These are phyloP conservation scores for Vittaforma corneae DNA, from an alignment of 371 early-diverging fungal species.

Conservation along the genomic window DNA sequence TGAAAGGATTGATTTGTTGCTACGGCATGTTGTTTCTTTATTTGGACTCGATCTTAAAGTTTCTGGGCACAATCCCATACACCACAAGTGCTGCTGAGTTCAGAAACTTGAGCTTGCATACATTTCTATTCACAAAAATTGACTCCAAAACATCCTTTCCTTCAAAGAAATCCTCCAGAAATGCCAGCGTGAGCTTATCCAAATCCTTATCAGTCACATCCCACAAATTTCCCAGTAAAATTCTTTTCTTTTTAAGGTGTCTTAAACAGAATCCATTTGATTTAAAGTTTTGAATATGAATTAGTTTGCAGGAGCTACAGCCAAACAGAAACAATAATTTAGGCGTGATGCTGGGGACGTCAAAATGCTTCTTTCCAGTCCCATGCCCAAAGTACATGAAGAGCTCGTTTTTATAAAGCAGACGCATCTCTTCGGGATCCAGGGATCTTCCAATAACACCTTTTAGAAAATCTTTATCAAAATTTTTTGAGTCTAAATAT, in stretches of 20 bases:
- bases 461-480: background rate
- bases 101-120: conserved; percentile 68
- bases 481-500: conserved; percentile 5
- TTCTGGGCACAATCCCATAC: conserved; percentile 68
- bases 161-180: conserved; percentile 55
- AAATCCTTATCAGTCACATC: conserved; percentile 95
- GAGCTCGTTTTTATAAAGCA: conserved; percentile 9
- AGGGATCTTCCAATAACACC: conserved; percentile 19
- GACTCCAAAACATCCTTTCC: conserved; percentile 61
- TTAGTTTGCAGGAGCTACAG: conserved; percentile 48
- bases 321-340: conserved; percentile 54
- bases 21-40: too few relatives aligned
- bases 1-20: too few relatives aligned
- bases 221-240: conserved; percentile 87
- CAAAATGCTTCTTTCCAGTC: conserved; percentile 73
- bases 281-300: conserved; percentile 39
- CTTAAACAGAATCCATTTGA: conserved; percentile 32
- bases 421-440: conserved; percentile 1
- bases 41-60: too few relatives aligned
- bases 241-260: conserved; percentile 61
- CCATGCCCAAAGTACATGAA: conserved; percentile 85
- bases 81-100: conserved; percentile 86
- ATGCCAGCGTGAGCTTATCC: conserved; percentile 66
- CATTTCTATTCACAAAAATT: conserved; percentile 68
- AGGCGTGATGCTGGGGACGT: conserved; percentile 9